Percentiles rank a stretch among this genome's conserved stretches.
Conservation (phyloP, 2,329 filamentous ascomycete genomes). For the Alternaria rosae region DNA sequence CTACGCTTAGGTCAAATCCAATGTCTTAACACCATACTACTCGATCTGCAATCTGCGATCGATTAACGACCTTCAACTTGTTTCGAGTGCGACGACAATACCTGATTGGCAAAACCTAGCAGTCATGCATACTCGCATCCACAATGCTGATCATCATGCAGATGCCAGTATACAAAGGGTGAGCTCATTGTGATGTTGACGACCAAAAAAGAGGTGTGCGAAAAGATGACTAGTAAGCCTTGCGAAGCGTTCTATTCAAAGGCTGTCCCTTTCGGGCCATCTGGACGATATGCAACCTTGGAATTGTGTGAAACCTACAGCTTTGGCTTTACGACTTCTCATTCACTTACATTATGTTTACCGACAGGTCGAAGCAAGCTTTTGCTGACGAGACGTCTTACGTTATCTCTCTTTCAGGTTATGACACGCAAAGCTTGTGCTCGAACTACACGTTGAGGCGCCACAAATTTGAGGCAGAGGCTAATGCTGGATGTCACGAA, state of each 20-base stretch:
- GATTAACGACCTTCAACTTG: background rate
- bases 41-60: background rate
- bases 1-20: background rate
- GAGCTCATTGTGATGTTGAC: background rate
- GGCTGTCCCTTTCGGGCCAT: background rate
- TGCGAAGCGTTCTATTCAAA: background rate
- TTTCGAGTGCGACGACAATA: background rate
- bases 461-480: background rate
- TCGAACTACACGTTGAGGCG: background rate
- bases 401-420: background rate
- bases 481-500: background rate
- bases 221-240: background rate
- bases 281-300: background rate
- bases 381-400: background rate
- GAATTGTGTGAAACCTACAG: background rate
- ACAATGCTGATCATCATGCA: background rate
- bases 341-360: background rate
- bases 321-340: too few species aligned
- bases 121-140: background rate
- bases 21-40: background rate
- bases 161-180: background rate
- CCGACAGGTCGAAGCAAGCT: background rate
- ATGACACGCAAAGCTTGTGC: constrained; percentile 1
- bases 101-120: background rate
- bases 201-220: background rate